These are phyloP conservation scores for Diaporthe citri DNA, from an alignment of 2,329 filamentous ascomycete species.

Conservation along the genomic window DNA sequence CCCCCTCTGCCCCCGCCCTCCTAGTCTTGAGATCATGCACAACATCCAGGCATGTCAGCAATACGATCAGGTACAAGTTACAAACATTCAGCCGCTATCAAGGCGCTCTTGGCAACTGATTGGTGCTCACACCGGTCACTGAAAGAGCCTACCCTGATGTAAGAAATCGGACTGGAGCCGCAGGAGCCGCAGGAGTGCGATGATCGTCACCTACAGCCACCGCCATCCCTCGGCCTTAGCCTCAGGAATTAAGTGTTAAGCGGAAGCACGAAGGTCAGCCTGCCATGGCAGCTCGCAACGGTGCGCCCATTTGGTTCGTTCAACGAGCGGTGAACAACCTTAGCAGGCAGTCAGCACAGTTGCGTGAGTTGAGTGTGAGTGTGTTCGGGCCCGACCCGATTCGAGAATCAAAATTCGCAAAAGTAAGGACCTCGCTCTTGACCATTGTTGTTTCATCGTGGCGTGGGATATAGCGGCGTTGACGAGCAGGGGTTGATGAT, in stretches of 20 bases:
- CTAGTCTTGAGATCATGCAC: background rate
- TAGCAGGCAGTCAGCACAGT: constrained; percentile 9
- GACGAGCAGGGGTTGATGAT: background rate
- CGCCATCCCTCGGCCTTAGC: background rate
- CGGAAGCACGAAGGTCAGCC: background rate
- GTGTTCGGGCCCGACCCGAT: background rate
- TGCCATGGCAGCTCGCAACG: background rate
- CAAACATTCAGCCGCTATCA: background rate
- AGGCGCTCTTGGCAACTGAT: background rate
- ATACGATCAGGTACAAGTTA: constrained; percentile 6
- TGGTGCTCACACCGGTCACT: background rate
- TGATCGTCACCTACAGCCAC: background rate
- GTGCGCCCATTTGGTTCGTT: background rate
- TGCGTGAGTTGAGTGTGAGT: background rate
- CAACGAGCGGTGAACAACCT: constrained; percentile 2
- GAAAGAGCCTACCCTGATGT: background rate
- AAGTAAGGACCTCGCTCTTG: background rate
- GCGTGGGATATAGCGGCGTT: constrained; percentile 5
- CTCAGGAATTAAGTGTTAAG: no score
- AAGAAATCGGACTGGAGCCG: constrained; percentile 4
- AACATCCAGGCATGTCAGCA: background rate
- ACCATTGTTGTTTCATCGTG: background rate
- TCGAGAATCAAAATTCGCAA: background rate
- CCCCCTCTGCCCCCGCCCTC: background rate
- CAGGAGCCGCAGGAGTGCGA: background rate